A percentile compares a stretch with the other conserved stretches of the same genome.
Evolutionary conservation across 2,329 filamentous ascomycete species (phyloP).

Genomic region (Neoarthrinium moseri): DNA sequence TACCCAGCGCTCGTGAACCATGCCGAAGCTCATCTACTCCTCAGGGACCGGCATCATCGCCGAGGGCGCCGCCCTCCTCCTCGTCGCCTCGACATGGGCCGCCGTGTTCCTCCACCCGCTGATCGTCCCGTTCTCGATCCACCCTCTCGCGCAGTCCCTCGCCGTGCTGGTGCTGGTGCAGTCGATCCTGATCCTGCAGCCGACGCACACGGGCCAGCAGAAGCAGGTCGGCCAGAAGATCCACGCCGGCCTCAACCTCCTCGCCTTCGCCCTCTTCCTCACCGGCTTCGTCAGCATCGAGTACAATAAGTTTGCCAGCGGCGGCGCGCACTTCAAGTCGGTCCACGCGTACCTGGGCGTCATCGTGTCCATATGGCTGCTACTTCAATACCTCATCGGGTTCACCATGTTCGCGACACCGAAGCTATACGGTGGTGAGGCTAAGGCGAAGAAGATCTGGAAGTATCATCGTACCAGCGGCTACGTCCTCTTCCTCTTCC

Average conservation of each 20-base stretch:
- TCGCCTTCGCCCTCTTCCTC: constrained; percentile 61
- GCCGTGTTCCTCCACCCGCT: constrained; percentile 64
- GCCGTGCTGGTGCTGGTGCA: constrained; percentile 76
- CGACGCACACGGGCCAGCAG: constrained; percentile 73
- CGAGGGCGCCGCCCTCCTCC: constrained; percentile 74
- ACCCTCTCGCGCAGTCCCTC: constrained; percentile 70
- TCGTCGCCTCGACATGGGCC: constrained; percentile 75
- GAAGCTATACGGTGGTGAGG: constrained; percentile 66
- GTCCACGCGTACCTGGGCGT: constrained; percentile 82
- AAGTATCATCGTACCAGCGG: constrained; percentile 84
- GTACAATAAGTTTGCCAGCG: constrained; percentile 75
- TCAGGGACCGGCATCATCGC: constrained; percentile 79
- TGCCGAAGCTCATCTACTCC: constrained; percentile 30
- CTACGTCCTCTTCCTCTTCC: constrained; percentile 69
- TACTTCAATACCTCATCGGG: constrained; percentile 74
- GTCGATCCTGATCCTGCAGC: constrained; percentile 82
- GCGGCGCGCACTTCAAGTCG: constrained; percentile 73
- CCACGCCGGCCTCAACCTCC: constrained; percentile 70
- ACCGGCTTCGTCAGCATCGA: constrained; percentile 72
- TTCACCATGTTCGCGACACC: constrained; percentile 81
- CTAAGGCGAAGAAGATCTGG: constrained; percentile 79
- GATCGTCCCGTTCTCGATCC: constrained; percentile 81
- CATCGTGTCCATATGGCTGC: constrained; percentile 66
- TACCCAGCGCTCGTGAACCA: constrained; percentile 11
- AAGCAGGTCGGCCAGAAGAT: constrained; percentile 60